These are phyloP conservation scores for Rubus parviflorus DNA, from an alignment of 306 rosid species.

Conservation along the genomic window DNA sequence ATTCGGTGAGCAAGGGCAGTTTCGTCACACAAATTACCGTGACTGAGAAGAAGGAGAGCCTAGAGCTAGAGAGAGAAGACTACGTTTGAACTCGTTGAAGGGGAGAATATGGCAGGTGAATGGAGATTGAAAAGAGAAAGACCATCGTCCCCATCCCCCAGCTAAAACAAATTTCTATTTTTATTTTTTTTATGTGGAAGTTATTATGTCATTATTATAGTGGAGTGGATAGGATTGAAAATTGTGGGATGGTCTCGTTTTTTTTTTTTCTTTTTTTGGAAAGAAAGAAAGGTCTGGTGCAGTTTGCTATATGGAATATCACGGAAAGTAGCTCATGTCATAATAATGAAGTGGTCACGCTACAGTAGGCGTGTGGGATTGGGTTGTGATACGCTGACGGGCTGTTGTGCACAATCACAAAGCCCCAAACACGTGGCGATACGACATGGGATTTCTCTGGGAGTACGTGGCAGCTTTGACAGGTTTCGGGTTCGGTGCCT, in stretches of 20 bases:
- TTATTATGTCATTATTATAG: background rate
- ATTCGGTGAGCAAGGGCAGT: constrained; percentile 11
- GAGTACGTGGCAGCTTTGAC: too few relatives aligned
- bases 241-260: too few relatives aligned
- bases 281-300: too few relatives aligned
- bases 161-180: too few relatives aligned
- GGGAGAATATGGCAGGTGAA: background rate
- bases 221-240: constrained; percentile 24
- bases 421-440: background rate
- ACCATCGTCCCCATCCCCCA: too few relatives aligned
- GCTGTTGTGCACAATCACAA: background rate
- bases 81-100: too few relatives aligned
- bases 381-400: background rate
- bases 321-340: background rate
- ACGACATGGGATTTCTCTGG: background rate
- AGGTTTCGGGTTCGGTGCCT: too few relatives aligned
- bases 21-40: constrained; percentile 15
- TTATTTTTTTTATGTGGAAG: background rate
- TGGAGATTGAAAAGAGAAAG: background rate
- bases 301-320: too few relatives aligned
- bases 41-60: background rate
- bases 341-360: too few relatives aligned
- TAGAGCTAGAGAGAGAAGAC: background rate
- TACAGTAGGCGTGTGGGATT: too few relatives aligned
- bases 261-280: too few relatives aligned